These are phyloP conservation scores for Phytophthora niederhauseri DNA, from an alignment of 352 stramenopile species.

Conservation along the genomic window DNA sequence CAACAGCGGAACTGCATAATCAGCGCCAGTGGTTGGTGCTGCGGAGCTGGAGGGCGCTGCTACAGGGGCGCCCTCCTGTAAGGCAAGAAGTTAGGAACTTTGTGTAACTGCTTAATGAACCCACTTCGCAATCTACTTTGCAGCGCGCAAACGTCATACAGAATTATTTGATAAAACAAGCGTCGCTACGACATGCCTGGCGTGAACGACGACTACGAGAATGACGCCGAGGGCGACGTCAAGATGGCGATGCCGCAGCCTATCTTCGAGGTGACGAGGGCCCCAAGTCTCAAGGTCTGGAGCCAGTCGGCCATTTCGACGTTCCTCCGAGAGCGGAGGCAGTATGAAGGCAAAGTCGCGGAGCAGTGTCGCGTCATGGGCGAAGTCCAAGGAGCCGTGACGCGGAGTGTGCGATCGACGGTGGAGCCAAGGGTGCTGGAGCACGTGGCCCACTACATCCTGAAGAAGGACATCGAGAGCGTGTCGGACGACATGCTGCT, in stretches of 20 bases:
- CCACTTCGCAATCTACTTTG: too few species aligned
- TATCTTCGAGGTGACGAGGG: slow-evolving; percentile 18
- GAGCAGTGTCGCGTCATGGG: slow-evolving; percentile 12
- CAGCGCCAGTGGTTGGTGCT: background rate
- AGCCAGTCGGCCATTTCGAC: slow-evolving; percentile 16
- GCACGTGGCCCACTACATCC: slow-evolving; percentile 24
- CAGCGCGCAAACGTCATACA: slow-evolving; percentile 12
- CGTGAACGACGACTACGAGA: slow-evolving; percentile 15
- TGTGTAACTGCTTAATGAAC: background rate
- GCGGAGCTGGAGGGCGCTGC: background rate
- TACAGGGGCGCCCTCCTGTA: too few species aligned
- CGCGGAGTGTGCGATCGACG: slow-evolving; percentile 12
- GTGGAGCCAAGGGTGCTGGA: slow-evolving; percentile 17
- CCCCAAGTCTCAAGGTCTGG: slow-evolving; percentile 16
- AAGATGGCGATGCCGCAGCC: slow-evolving; percentile 18
- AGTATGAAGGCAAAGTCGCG: slow-evolving; percentile 15
- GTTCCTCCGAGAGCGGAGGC: slow-evolving; percentile 10
- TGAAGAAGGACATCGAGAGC: slow-evolving; percentile 20
- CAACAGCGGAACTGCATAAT: background rate
- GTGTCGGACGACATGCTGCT: slow-evolving; percentile 27
- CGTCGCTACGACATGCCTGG: slow-evolving; percentile 2
- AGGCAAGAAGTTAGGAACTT: too few species aligned
- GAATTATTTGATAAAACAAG: slow-evolving; percentile 20
- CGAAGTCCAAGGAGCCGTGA: slow-evolving; percentile 18
- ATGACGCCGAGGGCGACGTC: slow-evolving; percentile 12